Conservation (phyloP, 176 grass and related monocot species). For the Carex littledalei region DNA sequence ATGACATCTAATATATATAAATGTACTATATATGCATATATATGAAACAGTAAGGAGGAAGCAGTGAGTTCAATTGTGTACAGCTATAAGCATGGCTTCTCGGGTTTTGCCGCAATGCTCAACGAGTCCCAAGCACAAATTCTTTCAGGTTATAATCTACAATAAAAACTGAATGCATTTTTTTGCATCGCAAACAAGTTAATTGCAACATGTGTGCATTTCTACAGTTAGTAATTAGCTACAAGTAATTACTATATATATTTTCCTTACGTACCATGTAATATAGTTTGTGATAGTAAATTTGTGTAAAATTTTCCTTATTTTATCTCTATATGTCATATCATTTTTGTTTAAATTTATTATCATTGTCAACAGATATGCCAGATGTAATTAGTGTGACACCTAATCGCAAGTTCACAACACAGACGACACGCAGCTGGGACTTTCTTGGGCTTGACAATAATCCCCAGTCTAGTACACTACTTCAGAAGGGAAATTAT, state of each 20-base stretch:
- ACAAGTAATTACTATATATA: background rate
- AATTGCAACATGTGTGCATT: background rate
- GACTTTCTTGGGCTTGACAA: conserved; percentile 26
- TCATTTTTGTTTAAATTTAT: background rate
- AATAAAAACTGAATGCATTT: too few species aligned
- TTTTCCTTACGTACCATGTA: background rate
- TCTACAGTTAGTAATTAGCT: background rate
- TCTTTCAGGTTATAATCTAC: conserved; percentile 41
- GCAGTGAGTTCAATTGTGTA: conserved; percentile 40
- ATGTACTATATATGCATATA: background rate
- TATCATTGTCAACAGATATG: conserved; percentile 21
- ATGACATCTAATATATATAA: background rate
- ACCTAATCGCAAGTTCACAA: background rate
- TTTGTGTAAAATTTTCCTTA: background rate
- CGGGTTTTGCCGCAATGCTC: conserved; percentile 59
- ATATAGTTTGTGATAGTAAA: background rate
- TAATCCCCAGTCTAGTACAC: background rate
- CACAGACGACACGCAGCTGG: conserved; percentile 41
- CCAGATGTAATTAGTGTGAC: conserved; percentile 31
- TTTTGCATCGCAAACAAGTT: background rate
- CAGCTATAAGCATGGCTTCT: conserved; percentile 66
- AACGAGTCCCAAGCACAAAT: conserved; percentile 32
- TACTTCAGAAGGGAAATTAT: conserved; percentile 22
- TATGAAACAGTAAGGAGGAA: conserved; percentile 34
- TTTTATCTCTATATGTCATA: background rate